These are phyloP conservation scores for Neonectria magnoliae DNA, from an alignment of 2,329 filamentous ascomycete species.

Conservation along the genomic window DNA sequence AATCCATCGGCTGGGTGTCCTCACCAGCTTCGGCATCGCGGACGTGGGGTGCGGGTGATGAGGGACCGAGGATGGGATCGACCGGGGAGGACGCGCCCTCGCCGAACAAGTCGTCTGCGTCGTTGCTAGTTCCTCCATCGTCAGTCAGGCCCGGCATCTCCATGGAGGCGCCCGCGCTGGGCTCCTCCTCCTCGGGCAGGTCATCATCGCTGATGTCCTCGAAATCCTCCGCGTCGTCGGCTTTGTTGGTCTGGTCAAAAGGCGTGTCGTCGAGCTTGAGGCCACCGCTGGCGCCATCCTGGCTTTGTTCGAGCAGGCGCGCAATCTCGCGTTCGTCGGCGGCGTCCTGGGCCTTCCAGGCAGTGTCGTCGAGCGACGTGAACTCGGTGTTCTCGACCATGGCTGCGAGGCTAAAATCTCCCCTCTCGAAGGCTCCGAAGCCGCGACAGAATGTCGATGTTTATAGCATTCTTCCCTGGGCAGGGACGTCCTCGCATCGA, in stretches of 20 bases:
- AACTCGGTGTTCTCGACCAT: conserved; percentile 49
- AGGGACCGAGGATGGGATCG: conserved; percentile 53
- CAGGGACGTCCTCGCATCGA: conserved; percentile 12
- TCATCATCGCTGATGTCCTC: conserved; percentile 94
- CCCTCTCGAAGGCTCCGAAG: conserved; percentile 38
- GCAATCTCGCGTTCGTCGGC: conserved; percentile 61
- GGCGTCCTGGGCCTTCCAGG: conserved; percentile 56
- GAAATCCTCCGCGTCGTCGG: conserved; percentile 90
- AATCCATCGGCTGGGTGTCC: conserved; percentile 46
- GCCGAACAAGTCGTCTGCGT: conserved; percentile 75
- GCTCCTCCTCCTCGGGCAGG: conserved; percentile 81
- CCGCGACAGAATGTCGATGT: conserved; percentile 27
- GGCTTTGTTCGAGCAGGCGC: conserved; percentile 54
- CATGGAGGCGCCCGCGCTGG: conserved; percentile 52
- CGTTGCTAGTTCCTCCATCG: conserved; percentile 68
- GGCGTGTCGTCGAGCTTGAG: conserved; percentile 56
- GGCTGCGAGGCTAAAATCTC: conserved; percentile 38
- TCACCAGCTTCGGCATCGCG: conserved; percentile 52
- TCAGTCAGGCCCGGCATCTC: conserved; percentile 67
- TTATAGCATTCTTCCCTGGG: conserved; percentile 43
- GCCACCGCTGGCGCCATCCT: conserved; percentile 51
- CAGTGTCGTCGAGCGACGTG: conserved; percentile 48
- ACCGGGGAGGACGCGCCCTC: conserved; percentile 65
- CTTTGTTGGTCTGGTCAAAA: conserved; percentile 79
- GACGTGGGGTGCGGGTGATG: conserved; percentile 57